Percentiles rank a stretch among this genome's conserved stretches.
phyloP scores from a whole-genome alignment of 1,139 yeast species.

The Taphrina sp. region DNA sequence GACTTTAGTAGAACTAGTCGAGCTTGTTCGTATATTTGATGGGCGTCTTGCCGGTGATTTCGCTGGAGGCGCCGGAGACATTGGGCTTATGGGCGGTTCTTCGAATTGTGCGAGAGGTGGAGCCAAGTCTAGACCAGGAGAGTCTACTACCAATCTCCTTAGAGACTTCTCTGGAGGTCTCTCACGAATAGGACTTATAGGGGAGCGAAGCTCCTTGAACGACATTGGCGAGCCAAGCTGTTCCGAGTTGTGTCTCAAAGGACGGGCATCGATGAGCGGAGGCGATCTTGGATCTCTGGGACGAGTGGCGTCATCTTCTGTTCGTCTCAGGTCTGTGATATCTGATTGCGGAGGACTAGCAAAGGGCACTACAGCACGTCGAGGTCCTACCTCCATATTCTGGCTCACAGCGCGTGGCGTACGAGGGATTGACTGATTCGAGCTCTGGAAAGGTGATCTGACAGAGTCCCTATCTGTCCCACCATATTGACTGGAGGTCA shows the following conservation, averaged over 20 bases:
- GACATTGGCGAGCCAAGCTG: constrained; percentile 17
- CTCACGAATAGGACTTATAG: background rate
- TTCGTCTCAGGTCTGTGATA: background rate
- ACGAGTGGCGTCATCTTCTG: background rate
- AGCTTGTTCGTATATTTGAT: constrained; percentile 1
- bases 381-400: background rate
- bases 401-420: too few species aligned
- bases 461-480: background rate
- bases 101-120: constrained; percentile 7
- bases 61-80: constrained; percentile 24
- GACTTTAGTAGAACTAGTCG: constrained; percentile 7
- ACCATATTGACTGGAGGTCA: constrained; percentile 10
- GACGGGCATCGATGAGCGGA: background rate
- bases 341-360: constrained; percentile 5
- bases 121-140: constrained; percentile 7
- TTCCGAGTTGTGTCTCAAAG: background rate
- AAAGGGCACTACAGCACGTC: constrained; percentile 14
- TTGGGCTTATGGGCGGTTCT: constrained; percentile 2
- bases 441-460: background rate
- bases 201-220: background rate
- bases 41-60: constrained; percentile 21
- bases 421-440: too few species aligned
- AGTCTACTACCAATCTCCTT: background rate
- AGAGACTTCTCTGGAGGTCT: constrained; percentile 13
- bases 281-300: background rate